Percentiles rank a stretch among this genome's conserved stretches.
These are phyloP conservation scores for Torulaspora quercuum DNA, from an alignment of 805 yeast species.

Conservation along the genomic window DNA sequence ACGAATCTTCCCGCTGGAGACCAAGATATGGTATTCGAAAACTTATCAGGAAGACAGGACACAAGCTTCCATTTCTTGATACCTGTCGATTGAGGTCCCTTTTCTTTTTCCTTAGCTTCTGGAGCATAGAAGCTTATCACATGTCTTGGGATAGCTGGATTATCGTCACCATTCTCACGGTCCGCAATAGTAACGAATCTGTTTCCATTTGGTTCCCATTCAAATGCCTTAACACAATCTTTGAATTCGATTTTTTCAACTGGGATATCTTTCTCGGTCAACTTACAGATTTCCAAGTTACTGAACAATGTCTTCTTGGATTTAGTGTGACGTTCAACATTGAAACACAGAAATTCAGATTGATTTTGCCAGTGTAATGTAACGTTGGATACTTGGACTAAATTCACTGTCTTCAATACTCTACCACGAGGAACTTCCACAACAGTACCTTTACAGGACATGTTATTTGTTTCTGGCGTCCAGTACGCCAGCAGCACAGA, in stretches of 20 bases:
- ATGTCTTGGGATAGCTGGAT: constrained; percentile 64
- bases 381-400: constrained; percentile 92
- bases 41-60: constrained; percentile 56
- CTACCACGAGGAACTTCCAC: constrained; percentile 82
- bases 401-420: constrained; percentile 83
- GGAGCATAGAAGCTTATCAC: constrained; percentile 77
- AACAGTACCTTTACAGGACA: constrained; percentile 89
- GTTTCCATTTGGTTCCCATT: constrained; percentile 94
- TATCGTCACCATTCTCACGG: constrained; percentile 46
- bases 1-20: constrained; percentile 92
- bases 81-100: constrained; percentile 37
- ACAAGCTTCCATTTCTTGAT: constrained; percentile 58
- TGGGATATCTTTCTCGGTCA: constrained; percentile 85
- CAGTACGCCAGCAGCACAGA: constrained; percentile 81
- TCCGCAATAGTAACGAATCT: constrained; percentile 79
- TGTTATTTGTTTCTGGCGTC: constrained; percentile 93
- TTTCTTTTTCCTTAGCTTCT: constrained; percentile 56
- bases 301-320: constrained; percentile 89
- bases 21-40: constrained; percentile 74
- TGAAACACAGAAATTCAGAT: constrained; percentile 80
- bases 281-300: constrained; percentile 85
- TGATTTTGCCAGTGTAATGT: constrained; percentile 91
- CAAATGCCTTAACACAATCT: constrained; percentile 81
- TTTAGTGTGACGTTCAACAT: constrained; percentile 95
- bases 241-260: constrained; percentile 91